phyloP scores from a whole-genome alignment of 1,139 yeast genomes.

The Nakaseomyces sp. region DNA sequence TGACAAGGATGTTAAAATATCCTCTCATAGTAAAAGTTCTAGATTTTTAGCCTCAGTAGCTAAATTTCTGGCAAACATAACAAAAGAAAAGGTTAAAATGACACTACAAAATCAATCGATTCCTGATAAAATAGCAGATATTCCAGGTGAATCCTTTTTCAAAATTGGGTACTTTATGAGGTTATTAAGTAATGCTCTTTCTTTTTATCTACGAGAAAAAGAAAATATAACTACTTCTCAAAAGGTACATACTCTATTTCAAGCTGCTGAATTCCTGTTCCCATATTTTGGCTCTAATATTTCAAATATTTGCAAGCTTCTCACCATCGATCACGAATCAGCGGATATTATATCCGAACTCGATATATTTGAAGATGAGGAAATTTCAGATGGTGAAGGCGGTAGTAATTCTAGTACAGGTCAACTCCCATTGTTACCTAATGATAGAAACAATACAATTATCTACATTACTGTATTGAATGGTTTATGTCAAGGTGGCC shows the following conservation, averaged over 20 bases:
- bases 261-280: slow-evolving; percentile 29
- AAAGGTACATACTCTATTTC: slow-evolving; percentile 19
- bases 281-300: slow-evolving; percentile 23
- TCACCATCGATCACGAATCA: slow-evolving; percentile 21
- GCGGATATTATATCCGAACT: slow-evolving; percentile 10
- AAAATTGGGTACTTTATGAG: slow-evolving; percentile 35
- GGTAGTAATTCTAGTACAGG: background rate
- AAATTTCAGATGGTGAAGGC: slow-evolving; percentile 8
- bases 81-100: slow-evolving; percentile 24
- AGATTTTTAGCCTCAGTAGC: slow-evolving; percentile 36
- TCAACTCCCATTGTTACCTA: slow-evolving; percentile 19
- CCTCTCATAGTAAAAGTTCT: slow-evolving; percentile 28
- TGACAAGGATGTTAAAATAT: slow-evolving; percentile 31
- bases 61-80: slow-evolving; percentile 37
- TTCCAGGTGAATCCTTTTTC: slow-evolving; percentile 33
- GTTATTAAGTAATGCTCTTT: slow-evolving; percentile 32
- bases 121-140: slow-evolving; percentile 23
- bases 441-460: slow-evolving; percentile 17
- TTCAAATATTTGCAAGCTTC: slow-evolving; percentile 20
- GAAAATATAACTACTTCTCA: slow-evolving; percentile 6
- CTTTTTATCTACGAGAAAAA: slow-evolving; percentile 19
- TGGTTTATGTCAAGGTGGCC: slow-evolving; percentile 30
- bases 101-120: slow-evolving; percentile 7
- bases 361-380: slow-evolving; percentile 11
- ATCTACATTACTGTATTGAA: slow-evolving; percentile 25